Conservation (phyloP, 2,329 filamentous ascomycete species). For the Stemphylium vesicarium region DNA sequence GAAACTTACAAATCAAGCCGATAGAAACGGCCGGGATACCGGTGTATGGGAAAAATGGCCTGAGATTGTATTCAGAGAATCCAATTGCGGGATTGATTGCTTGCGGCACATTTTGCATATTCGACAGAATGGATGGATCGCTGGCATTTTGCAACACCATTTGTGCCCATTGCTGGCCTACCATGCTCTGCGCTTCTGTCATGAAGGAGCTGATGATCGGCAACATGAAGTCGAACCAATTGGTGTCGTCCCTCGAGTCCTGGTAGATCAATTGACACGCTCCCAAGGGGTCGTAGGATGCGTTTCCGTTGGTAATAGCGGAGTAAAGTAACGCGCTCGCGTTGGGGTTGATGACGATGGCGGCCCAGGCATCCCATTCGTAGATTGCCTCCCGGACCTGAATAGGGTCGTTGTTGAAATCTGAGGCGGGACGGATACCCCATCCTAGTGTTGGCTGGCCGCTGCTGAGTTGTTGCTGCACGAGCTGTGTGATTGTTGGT, state of each 20-base stretch:
- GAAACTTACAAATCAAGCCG: conserved; percentile 61
- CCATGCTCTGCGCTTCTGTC: conserved; percentile 54
- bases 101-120: conserved; percentile 58
- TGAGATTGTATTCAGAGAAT: conserved; percentile 63
- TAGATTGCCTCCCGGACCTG: conserved; percentile 65
- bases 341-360: conserved; percentile 68
- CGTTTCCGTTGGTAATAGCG: conserved; percentile 62
- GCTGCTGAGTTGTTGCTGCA: conserved; percentile 52
- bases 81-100: conserved; percentile 63
- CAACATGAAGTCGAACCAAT: conserved; percentile 60
- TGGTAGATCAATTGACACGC: conserved; percentile 64
- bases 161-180: conserved; percentile 56
- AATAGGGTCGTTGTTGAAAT: conserved; percentile 63
- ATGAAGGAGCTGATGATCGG: conserved; percentile 60
- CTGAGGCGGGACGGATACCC: conserved; percentile 54
- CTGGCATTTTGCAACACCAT: conserved; percentile 53
- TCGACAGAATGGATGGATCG: conserved; percentile 47
- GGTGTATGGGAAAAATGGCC: conserved; percentile 63
- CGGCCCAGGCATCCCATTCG: conserved; percentile 65
- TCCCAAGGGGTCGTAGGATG: conserved; percentile 65
- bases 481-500: conserved; percentile 57
- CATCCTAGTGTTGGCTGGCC: conserved; percentile 57
- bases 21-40: conserved; percentile 66
- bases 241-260: conserved; percentile 63
- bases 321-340: conserved; percentile 64